Conservation (phyloP, 1,284 basidiomycete genomes). For the Fistulina hepatica region DNA sequence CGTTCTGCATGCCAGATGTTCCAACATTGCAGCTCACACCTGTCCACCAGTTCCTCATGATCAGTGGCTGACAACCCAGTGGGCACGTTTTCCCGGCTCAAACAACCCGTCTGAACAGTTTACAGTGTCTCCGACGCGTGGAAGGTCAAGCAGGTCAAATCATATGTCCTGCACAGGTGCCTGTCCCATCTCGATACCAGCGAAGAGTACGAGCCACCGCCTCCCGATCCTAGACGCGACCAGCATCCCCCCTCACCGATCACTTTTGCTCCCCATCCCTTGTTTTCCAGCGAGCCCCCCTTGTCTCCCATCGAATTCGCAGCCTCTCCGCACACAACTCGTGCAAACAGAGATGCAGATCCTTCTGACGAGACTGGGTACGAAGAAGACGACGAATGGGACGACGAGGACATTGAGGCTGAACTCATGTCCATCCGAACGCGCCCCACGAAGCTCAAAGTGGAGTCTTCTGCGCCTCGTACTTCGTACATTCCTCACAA, state of each 20-base stretch:
- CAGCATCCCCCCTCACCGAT: constrained; percentile 33
- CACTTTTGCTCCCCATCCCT: constrained; percentile 33
- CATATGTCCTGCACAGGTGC: constrained; percentile 48
- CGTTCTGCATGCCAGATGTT: too few species aligned
- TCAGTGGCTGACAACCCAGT: constrained; percentile 64
- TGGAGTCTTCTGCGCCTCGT: constrained; percentile 11
- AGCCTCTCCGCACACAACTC: constrained; percentile 14
- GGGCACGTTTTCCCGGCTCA: too few species aligned
- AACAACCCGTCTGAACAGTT: too few species aligned
- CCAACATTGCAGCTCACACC: too few species aligned
- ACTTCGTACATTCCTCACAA: constrained; percentile 17
- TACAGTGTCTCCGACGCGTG: constrained; percentile 41
- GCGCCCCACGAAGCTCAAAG: constrained; percentile 12
- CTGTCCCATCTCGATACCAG: constrained; percentile 18
- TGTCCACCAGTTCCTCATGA: constrained; percentile 45
- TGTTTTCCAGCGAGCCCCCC: constrained; percentile 23
- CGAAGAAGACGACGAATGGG: constrained; percentile 27
- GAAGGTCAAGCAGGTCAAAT: constrained; percentile 51
- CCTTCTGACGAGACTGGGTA: constrained; percentile 18
- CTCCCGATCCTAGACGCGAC: constrained; percentile 10
- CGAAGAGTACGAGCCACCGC: constrained; percentile 15
- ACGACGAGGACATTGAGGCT: constrained; percentile 9
- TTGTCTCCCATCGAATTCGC: constrained; percentile 56
- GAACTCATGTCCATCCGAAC: constrained; percentile 7
- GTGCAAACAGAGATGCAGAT: constrained; percentile 19